Percentiles rank a stretch among this genome's conserved stretches.
Conservation (phyloP, 139 green algal genomes). For the Tetradesmus lagerheimii region DNA sequence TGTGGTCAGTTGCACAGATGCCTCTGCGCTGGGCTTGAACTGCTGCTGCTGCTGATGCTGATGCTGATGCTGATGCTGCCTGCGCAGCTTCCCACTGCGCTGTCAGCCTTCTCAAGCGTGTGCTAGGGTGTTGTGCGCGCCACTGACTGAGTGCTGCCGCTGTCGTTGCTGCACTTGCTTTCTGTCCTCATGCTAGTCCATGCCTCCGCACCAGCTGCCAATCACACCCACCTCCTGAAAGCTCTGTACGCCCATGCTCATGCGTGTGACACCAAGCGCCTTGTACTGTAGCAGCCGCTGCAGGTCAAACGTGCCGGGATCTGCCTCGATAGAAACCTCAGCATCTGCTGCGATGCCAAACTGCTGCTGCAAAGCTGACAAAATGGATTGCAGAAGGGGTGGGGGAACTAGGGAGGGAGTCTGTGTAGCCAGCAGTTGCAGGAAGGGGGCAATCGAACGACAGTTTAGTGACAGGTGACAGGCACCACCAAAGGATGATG, state of each 20-base stretch:
- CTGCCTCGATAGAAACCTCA: constrained; percentile 94
- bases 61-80: neutral
- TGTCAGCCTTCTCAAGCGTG: too few relatives aligned
- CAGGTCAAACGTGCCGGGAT: constrained; percentile 96
- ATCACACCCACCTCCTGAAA: constrained; percentile 67
- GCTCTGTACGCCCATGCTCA: constrained; percentile 94
- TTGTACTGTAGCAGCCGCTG: constrained; percentile 79
- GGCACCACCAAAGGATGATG: too few relatives aligned
- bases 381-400: constrained; percentile 72
- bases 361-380: constrained; percentile 64
- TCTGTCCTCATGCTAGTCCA: too few relatives aligned
- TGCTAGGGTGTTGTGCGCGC: too few relatives aligned
- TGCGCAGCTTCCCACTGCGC: too few relatives aligned
- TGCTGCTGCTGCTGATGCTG: neutral
- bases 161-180: too few relatives aligned
- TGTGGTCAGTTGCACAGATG: neutral
- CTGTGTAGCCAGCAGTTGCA: constrained; percentile 45
- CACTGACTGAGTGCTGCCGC: too few relatives aligned
- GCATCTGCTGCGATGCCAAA: constrained; percentile 75
- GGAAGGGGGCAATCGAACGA: too few relatives aligned
- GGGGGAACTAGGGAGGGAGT: constrained; percentile 93
- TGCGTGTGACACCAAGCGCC: constrained; percentile 83
- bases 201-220: neutral
- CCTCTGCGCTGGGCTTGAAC: neutral
- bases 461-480: too few relatives aligned